Conservation (phyloP, 371 early-diverging fungal genomes). For the Polyrhizophydium stewartii region DNA sequence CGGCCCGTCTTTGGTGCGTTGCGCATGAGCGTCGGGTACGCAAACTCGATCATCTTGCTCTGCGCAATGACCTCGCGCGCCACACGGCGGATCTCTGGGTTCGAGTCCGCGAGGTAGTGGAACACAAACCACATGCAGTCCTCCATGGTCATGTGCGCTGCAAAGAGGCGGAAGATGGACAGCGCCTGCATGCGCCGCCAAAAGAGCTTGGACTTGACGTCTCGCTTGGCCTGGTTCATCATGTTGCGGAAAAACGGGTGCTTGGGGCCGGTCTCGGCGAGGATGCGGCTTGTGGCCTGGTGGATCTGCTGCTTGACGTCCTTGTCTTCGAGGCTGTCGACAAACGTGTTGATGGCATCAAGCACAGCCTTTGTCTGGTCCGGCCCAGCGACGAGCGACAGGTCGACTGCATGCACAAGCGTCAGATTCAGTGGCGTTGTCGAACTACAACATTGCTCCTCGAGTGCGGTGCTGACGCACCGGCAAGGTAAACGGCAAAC, state of each 20-base stretch:
- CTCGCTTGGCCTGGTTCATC: slow-evolving; percentile 7
- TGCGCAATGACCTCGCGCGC: background rate
- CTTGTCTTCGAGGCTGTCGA: slow-evolving; percentile 30
- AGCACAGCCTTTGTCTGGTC: slow-evolving; percentile 34
- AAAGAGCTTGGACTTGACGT: slow-evolving; percentile 27
- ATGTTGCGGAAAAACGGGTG: slow-evolving; percentile 33
- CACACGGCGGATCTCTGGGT: slow-evolving; percentile 17
- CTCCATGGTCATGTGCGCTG: slow-evolving; percentile 30
- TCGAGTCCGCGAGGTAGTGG: slow-evolving; percentile 40
- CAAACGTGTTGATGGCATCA: slow-evolving; percentile 37
- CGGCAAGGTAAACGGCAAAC: slow-evolving; percentile 30
- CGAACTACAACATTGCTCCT: background rate
- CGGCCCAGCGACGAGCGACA: slow-evolving; percentile 30
- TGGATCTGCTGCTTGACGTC: slow-evolving; percentile 32
- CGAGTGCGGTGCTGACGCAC: slow-evolving; percentile 8
- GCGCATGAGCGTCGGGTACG: slow-evolving; percentile 11
- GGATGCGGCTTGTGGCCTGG: slow-evolving; percentile 29
- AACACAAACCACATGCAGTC: slow-evolving; percentile 39
- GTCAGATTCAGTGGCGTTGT: background rate
- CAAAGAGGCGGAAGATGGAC: slow-evolving; percentile 31
- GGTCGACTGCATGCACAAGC: slow-evolving; percentile 25
- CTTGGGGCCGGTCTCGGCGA: slow-evolving; percentile 32
- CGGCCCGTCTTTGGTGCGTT: background rate
- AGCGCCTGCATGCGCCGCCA: slow-evolving; percentile 28
- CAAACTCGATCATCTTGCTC: slow-evolving; percentile 31